Evolutionary conservation across 495 filamentous ascomycete genomes (phyloP).

Genomic region (Bathelium albidoporum): DNA sequence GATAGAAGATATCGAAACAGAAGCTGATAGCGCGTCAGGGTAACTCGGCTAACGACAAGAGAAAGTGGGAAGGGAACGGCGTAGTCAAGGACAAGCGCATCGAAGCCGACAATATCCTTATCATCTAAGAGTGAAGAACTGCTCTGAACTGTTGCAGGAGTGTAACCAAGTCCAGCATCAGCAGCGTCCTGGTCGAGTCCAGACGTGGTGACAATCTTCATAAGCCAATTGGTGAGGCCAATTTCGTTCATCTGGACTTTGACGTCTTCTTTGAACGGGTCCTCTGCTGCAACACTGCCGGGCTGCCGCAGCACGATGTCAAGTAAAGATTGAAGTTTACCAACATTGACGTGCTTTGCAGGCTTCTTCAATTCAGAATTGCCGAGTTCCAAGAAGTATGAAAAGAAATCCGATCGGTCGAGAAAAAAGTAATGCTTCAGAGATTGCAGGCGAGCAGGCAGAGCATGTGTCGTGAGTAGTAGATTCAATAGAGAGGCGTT

Average conservation of each 20-base stretch:
- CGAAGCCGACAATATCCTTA: constrained; percentile 78
- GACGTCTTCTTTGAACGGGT: constrained; percentile 96
- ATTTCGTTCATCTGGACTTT: constrained; percentile 95
- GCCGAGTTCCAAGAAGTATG: constrained; percentile 88
- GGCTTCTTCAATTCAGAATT: constrained; percentile 81
- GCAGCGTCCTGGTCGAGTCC: constrained; percentile 80
- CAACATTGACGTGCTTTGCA: constrained; percentile 75
- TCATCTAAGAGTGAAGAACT: constrained; percentile 41
- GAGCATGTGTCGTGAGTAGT: constrained; percentile 81
- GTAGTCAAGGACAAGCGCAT: constrained; percentile 87
- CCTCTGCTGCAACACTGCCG: constrained; percentile 83
- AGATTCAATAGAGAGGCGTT: constrained; percentile 89
- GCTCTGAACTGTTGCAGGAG: constrained; percentile 37
- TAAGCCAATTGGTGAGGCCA: constrained; percentile 81
- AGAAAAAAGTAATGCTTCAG: constrained; percentile 99
- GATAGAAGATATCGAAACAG: constrained; percentile 88
- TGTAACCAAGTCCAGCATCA: constrained; percentile 37
- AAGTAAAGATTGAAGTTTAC: constrained; percentile 85
- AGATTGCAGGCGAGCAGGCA: constrained; percentile 75
- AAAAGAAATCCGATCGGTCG: constrained; percentile 94
- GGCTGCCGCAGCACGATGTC: constrained; percentile 92
- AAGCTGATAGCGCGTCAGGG: constrained; percentile 87
- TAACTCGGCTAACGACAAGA: constrained; percentile 91
- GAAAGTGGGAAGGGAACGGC: constrained; percentile 93
- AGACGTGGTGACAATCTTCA: constrained; percentile 89